phyloP scores from a whole-genome alignment of 2,329 filamentous ascomycete species.

The Cadophora sp. region DNA sequence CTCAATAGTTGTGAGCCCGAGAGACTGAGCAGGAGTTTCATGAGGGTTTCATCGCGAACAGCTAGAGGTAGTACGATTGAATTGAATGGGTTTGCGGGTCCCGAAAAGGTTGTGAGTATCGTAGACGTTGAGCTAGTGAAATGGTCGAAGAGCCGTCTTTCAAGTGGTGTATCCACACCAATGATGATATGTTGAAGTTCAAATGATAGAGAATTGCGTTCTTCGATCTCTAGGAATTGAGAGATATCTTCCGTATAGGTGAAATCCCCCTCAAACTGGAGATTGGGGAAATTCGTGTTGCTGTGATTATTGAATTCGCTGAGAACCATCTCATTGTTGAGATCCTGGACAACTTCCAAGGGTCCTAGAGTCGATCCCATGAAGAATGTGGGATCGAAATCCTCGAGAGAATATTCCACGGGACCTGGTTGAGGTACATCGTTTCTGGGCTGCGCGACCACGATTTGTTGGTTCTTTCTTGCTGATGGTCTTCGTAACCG shows the following conservation, averaged over 20 bases:
- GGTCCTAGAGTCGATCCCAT: not conserved
- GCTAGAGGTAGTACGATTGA: slow-evolving; percentile 33
- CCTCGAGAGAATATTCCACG: not conserved
- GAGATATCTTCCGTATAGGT: not conserved
- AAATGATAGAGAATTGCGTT: not conserved
- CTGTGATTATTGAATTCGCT: not conserved
- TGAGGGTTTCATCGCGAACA: slow-evolving; percentile 30
- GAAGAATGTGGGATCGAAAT: not conserved
- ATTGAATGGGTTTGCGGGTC: slow-evolving; percentile 30
- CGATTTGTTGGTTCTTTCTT: not conserved
- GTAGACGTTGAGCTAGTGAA: slow-evolving; percentile 31
- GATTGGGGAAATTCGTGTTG: not conserved
- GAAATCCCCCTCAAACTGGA: not conserved
- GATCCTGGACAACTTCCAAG: not conserved
- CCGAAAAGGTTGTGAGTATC: slow-evolving; percentile 29
- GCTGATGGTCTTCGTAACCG: not conserved
- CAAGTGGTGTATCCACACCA: slow-evolving; percentile 31
- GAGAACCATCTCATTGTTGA: not conserved
- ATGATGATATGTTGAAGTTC: slow-evolving; percentile 31
- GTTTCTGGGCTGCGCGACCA: not conserved
- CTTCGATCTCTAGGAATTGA: not conserved
- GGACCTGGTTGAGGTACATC: not conserved
- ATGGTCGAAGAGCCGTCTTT: slow-evolving; percentile 33
- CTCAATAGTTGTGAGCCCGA: slow-evolving; percentile 34
- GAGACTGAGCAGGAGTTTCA: slow-evolving; percentile 33